Conservation (phyloP, 495 filamentous ascomycete genomes). For the Annulohypoxylon nitens region DNA sequence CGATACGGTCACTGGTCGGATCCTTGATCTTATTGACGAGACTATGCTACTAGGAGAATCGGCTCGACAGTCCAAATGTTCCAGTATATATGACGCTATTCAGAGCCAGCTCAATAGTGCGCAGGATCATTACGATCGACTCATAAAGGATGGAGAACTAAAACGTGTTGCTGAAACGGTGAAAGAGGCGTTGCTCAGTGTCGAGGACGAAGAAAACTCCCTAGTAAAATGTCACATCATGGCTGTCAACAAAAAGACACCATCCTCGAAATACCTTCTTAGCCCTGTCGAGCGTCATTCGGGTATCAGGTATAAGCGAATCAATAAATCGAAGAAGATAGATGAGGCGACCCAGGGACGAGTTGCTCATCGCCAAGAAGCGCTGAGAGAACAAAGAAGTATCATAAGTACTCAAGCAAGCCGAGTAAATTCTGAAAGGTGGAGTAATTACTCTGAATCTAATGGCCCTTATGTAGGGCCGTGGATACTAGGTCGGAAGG, state of each 20-base stretch:
- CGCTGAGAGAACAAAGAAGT: not conserved
- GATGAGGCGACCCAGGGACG: not conserved
- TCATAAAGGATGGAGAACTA: not conserved
- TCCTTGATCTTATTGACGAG: slow-evolving; percentile 26
- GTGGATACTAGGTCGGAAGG: not conserved
- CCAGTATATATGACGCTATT: not conserved
- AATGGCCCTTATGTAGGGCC: no score
- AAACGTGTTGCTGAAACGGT: slow-evolving; percentile 7
- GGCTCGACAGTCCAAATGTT: not conserved
- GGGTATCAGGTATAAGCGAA: slow-evolving; percentile 6
- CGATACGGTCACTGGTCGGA: slow-evolving; percentile 21
- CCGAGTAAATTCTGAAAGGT: not conserved
- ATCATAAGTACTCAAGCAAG: not conserved
- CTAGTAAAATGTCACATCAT: not conserved
- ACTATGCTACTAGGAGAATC: slow-evolving; percentile 20
- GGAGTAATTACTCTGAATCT: not conserved
- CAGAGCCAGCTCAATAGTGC: not conserved
- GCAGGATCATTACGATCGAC: slow-evolving; percentile 7
- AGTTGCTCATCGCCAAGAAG: slow-evolving; percentile 34
- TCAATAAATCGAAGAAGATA: slow-evolving; percentile 18
- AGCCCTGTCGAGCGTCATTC: not conserved
- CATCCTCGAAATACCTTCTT: not conserved
- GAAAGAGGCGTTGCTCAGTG: slow-evolving; percentile 17
- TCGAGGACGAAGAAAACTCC: slow-evolving; percentile 15
- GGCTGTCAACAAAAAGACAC: not conserved